Base-by-base conservation (phyloP, 129 eudicot genomes). In the Lactuca saligna region DNA sequence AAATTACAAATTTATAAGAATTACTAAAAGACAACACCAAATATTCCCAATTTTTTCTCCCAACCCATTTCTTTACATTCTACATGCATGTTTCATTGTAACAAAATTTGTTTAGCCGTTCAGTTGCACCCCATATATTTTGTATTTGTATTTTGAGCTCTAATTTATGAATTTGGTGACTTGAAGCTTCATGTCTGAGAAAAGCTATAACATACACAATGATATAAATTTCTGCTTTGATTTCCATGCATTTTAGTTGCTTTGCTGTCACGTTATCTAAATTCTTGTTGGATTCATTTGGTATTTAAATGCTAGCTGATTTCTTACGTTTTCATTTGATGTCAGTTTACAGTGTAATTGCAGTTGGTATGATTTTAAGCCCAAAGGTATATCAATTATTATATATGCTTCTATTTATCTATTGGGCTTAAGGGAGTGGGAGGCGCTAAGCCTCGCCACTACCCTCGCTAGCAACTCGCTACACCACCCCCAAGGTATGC, bases 181-280 rank as follows among this genome's bases (percentile, higher is more conserved):
- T 35, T 61, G 54, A 51, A 72, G 69, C 55, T 72, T 55, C 15
- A 72, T 72, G 63, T 51, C 6, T 29, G 32, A 7, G 13, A 17
- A 17, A 17, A 61, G 69, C 69, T 62, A 49, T 34, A 17, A 34
- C 6, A 50, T 61, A 53, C 54, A 8, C 62, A 72, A 1, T 37
- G 2, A 11, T 11, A 3, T 44, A 58, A 44, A 25, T 71, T 71
- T 72, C 55, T n/a, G 61, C 54, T 61, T 50, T 35, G 41, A 61
- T 51, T 61, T 35, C 35, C 25, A 14, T 61, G 77, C 69, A 72
- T 61, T 72, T 17, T 37, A 65, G 78, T 17, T 55, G 17, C 16
- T 65, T 29, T 74, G 72, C 31, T 29, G 38, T 65, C 57, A 65
- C 31, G 10, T 55, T 57, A 3, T 39, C 4, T 14, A 10, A 74